Evolutionary conservation across 371 early-diverging fungal genomes (phyloP).

Genomic region (Mycotypha africana): DNA sequence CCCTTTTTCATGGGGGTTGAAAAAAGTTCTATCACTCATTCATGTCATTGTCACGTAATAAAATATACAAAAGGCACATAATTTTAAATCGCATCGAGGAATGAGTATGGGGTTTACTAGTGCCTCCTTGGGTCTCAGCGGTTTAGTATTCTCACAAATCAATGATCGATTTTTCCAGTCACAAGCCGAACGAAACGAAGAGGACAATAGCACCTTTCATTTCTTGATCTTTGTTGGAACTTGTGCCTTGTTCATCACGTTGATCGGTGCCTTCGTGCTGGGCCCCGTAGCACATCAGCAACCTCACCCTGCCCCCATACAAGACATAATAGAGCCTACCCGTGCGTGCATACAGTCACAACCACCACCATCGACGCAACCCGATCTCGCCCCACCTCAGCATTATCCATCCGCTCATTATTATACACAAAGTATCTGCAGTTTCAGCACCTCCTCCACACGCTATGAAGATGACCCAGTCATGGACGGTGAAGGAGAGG

Average conservation of each 20-base stretch:
- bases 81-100: constrained; percentile 38
- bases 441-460: constrained; percentile 16
- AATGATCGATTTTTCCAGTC: constrained; percentile 33
- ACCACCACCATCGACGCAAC: too few relatives aligned
- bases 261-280: constrained; percentile 29
- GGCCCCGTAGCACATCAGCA: constrained; percentile 7
- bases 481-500: constrained; percentile 4
- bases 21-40: too few relatives aligned
- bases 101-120: constrained; percentile 43
- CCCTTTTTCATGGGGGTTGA: too few relatives aligned
- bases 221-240: constrained; percentile 31
- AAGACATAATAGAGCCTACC: too few relatives aligned
- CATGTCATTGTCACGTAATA: background rate
- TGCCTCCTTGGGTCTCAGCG: constrained; percentile 36
- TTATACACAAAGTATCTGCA: constrained; percentile 13
- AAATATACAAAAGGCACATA: constrained; percentile 17
- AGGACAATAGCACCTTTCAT: constrained; percentile 21
- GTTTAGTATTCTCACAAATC: constrained; percentile 42
- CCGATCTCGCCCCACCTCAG: too few relatives aligned
- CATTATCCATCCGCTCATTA: too few relatives aligned
- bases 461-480: constrained; percentile 5
- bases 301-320: background rate
- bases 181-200: constrained; percentile 10
- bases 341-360: too few relatives aligned
- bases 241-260: constrained; percentile 11